Percentiles rank a stretch among this genome's conserved stretches.
These are phyloP conservation scores for Aspergillus ochraceus DNA, from an alignment of 2,329 filamentous ascomycete genomes.

Conservation along the genomic window DNA sequence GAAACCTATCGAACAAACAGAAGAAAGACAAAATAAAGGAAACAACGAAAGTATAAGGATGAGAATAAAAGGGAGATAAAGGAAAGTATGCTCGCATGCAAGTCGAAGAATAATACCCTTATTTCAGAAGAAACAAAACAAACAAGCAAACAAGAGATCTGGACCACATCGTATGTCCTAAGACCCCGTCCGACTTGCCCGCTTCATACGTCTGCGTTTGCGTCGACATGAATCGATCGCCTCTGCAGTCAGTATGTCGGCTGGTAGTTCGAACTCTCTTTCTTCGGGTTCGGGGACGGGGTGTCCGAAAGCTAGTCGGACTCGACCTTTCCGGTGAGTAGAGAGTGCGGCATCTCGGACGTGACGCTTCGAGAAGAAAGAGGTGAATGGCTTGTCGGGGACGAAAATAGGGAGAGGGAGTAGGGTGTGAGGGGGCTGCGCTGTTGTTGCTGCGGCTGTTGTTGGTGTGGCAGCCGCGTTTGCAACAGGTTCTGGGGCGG, in stretches of 20 bases:
- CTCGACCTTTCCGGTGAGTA: conserved; percentile 68
- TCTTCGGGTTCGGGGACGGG: conserved; percentile 72
- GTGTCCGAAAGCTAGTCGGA: conserved; percentile 76
- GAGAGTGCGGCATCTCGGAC: conserved; percentile 78
- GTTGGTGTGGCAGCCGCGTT: neutral
- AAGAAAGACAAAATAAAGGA: neutral
- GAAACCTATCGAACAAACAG: neutral
- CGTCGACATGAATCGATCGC: conserved; percentile 43
- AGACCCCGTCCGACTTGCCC: conserved; percentile 25
- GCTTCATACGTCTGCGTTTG: conserved; percentile 36
- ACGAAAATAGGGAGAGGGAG: conserved; percentile 29
- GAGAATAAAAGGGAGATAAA: neutral
- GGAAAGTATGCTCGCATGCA: neutral
- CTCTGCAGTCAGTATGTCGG: conserved; percentile 53
- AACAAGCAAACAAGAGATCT: neutral
- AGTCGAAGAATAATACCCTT: too few relatives aligned
- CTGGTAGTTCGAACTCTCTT: conserved; percentile 72
- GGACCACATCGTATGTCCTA: neutral
- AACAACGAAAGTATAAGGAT: neutral
- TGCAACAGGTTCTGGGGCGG: conserved; percentile 7
- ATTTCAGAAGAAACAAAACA: neutral
- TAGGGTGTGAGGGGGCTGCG: neutral
- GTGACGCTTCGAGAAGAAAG: conserved; percentile 80
- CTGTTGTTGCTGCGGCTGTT: conserved; percentile 4
- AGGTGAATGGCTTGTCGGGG: conserved; percentile 67